Percentiles rank a stretch among this genome's conserved stretches.
These are phyloP conservation scores for Brachypodium distachyon DNA, from an alignment of 202 grass and related monocot genomes.

Conservation along the genomic window DNA sequence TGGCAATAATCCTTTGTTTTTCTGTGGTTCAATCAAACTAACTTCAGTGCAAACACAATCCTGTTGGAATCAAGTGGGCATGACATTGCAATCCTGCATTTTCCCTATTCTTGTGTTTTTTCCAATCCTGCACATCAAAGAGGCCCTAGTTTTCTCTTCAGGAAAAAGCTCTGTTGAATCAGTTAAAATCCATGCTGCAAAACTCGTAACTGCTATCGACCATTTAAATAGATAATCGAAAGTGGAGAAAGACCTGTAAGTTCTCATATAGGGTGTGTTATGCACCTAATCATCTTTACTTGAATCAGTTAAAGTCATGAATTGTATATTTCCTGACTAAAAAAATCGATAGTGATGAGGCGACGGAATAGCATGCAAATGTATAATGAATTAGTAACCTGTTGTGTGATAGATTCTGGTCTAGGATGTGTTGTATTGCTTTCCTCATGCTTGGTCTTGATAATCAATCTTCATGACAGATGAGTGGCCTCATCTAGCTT, in stretches of 20 bases:
- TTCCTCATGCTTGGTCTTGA: conserved; percentile 3
- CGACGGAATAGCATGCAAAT: not conserved
- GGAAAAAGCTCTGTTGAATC: not conserved
- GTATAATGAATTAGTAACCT: not conserved
- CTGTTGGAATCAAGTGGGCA: too few relatives aligned
- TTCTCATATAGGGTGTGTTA: not conserved
- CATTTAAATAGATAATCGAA: not conserved
- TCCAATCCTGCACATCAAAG: too few relatives aligned
- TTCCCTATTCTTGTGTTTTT: too few relatives aligned
- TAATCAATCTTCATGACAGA: not conserved
- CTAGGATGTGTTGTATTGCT: not conserved
- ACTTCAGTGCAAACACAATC: too few relatives aligned
- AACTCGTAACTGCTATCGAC: not conserved
- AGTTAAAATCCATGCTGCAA: not conserved
- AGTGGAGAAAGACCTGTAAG: not conserved
- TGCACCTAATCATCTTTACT: not conserved
- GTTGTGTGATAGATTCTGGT: not conserved
- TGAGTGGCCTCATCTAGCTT: not conserved
- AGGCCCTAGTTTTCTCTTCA: not conserved
- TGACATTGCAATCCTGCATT: too few relatives aligned
- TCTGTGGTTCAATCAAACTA: too few relatives aligned
- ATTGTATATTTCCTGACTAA: not conserved
- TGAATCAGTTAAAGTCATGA: not conserved
- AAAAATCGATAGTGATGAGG: not conserved
- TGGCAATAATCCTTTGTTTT: too few relatives aligned